Base-by-base conservation (phyloP, 106 monocot genomes). In the Cymbidium sinense region DNA sequence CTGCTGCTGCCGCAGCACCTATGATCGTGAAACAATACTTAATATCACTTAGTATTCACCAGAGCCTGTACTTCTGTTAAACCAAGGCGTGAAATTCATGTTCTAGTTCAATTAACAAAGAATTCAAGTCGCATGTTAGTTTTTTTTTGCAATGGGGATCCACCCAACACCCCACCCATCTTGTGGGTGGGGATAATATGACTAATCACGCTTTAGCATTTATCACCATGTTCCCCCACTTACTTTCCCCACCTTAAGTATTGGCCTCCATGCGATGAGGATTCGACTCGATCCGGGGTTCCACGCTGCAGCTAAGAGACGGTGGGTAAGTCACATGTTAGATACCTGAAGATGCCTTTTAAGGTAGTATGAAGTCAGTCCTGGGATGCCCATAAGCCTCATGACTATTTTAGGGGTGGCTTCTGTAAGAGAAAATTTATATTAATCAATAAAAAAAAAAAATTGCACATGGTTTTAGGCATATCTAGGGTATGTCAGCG, bases 271-370 rank as follows among this genome's bases (percentile, higher is more conserved):
- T n/a, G n/a, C n/a, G n/a, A n/a, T n/a, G n/a, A n/a, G n/a, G n/a
- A n/a, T n/a, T n/a, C n/a, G n/a, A n/a, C n/a, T n/a, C n/a, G n/a
- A n/a, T n/a, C n/a, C n/a, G n/a, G n/a, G n/a, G n/a, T n/a, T n/a
- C n/a, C n/a, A n/a, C n/a, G n/a, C n/a, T n/a, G n/a, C n/a, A n/a
- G n/a, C n/a, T n/a, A n/a, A n/a, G n/a, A n/a, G n/a, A n/a, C n/a
- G n/a, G n/a, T n/a, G n/a, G n/a, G n/a, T n/a, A n/a, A n/a, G n/a
- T n/a, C n/a, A n/a, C 9, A 15, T 27, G 3, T 9, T 51, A 20
- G 31, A 31, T 81, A 90, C 90, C 85, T 91, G 91, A 75, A 91
- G 86, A 76, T 91, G 91, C 47, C 87, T 91, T 83, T 91, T 91
- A 8, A 91, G 82, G 77, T 91, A 87, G 78, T 88, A 91, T 80